phyloP scores from a whole-genome alignment of 2,329 filamentous ascomycete genomes.

The Cadophora malorum region DNA sequence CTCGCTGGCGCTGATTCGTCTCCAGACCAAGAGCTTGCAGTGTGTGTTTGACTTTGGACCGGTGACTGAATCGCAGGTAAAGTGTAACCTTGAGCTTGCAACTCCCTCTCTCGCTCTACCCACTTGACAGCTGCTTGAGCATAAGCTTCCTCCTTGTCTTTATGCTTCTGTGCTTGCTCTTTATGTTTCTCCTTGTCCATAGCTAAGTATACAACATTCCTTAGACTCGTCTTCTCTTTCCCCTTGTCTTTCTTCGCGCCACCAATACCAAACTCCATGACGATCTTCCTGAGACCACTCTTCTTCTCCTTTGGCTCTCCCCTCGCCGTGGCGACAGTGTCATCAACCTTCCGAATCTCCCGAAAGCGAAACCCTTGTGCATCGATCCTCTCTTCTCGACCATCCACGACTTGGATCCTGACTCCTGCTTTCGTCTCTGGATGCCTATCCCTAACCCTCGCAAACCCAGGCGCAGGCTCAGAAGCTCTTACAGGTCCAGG shows the following conservation, averaged over 20 bases:
- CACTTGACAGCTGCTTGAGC: background rate
- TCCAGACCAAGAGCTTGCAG: background rate
- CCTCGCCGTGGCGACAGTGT: background rate
- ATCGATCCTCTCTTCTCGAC: constrained; percentile 2
- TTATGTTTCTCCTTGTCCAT: background rate
- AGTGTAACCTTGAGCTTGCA: background rate
- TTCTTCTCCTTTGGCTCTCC: background rate
- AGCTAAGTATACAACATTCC: background rate
- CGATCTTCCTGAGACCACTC: background rate
- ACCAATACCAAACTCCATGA: background rate
- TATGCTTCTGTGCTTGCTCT: background rate
- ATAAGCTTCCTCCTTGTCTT: constrained; percentile 6
- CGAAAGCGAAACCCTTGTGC: constrained; percentile 17
- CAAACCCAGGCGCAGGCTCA: background rate
- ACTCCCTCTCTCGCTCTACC: background rate
- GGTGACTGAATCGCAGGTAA: background rate
- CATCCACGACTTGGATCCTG: background rate
- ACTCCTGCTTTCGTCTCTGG: background rate
- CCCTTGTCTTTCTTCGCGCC: background rate
- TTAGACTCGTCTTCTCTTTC: background rate
- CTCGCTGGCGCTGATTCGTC: background rate
- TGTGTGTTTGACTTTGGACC: background rate
- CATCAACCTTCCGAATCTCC: background rate
- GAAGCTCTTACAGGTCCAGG: background rate
- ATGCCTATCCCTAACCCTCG: background rate